A percentile compares a stretch with the other conserved stretches of the same genome.
These are phyloP conservation scores for Fusarium nodosum DNA, from an alignment of 2,329 filamentous ascomycete genomes.

Conservation along the genomic window DNA sequence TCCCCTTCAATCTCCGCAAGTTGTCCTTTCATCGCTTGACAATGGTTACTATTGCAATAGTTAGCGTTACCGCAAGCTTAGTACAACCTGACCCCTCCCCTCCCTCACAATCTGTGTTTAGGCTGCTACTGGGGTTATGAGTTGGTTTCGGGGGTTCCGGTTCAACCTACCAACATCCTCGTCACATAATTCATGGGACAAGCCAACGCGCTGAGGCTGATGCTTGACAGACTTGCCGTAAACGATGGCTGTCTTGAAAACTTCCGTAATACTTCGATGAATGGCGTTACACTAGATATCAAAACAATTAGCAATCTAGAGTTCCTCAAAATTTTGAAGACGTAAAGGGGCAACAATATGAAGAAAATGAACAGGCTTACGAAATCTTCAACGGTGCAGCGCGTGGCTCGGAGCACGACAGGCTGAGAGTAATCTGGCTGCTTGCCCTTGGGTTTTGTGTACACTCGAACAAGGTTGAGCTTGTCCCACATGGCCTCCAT, in stretches of 20 bases:
- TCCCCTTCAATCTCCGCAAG: conserved; percentile 43
- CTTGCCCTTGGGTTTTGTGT: conserved; percentile 98
- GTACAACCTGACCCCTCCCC: conserved; percentile 23
- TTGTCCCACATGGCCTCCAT: conserved; percentile 99
- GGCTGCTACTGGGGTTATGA: conserved; percentile 28
- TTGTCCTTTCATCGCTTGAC: conserved; percentile 75
- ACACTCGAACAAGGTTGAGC: conserved; percentile 89
- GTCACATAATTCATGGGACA: conserved; percentile 91
- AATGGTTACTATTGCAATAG: conserved; percentile 62
- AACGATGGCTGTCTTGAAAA: conserved; percentile 95
- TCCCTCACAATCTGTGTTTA: conserved; percentile 24
- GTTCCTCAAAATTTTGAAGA: conserved; percentile 18
- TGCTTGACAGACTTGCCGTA: conserved; percentile 99
- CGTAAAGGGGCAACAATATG: conserved; percentile 11
- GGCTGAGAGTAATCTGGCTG: conserved; percentile 92
- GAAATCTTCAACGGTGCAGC: conserved; percentile 96
- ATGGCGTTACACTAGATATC: conserved; percentile 87
- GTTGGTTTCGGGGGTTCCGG: conserved; percentile 24
- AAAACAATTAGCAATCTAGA: conserved; percentile 56
- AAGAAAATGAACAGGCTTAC: conserved; percentile 68
- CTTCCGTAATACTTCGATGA: conserved; percentile 94
- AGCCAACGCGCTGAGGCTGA: conserved; percentile 94
- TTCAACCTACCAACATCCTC: conserved; percentile 89
- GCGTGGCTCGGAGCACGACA: conserved; percentile 85
- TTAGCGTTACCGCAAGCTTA: conserved; percentile 47